phyloP scores from a whole-genome alignment of 1,139 yeast genomes.

The Lodderomyces parapsilosis region DNA sequence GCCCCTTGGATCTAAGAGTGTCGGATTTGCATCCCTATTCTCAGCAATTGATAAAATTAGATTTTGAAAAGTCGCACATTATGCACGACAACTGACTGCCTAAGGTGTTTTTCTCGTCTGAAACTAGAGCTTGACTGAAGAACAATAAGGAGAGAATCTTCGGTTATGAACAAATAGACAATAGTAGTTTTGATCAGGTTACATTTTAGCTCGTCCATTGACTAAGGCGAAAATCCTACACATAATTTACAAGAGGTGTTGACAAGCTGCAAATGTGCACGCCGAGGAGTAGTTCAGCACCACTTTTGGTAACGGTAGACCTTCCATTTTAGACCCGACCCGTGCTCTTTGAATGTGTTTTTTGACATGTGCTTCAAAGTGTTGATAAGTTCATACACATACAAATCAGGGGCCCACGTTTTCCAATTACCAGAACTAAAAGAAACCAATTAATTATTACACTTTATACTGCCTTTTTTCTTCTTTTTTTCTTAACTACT shows the following conservation, averaged over 20 bases:
- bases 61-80: background rate
- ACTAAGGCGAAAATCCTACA: background rate
- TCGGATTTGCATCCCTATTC: background rate
- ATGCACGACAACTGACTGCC: background rate
- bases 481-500: constrained; percentile 1
- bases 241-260: too few relatives aligned
- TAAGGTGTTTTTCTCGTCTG: background rate
- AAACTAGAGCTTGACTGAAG: background rate
- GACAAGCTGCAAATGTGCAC: too few relatives aligned
- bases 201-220: too few relatives aligned
- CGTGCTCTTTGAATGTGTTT: background rate
- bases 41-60: background rate
- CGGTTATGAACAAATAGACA: background rate
- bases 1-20: background rate
- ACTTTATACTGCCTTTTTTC: background rate
- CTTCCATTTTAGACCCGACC: background rate
- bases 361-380: background rate
- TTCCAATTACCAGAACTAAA: background rate
- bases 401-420: background rate
- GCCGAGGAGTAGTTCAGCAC: too few relatives aligned
- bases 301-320: background rate
- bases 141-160: background rate
- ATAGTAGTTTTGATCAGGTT: background rate
- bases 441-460: background rate
- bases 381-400: background rate